A percentile compares a stretch with the other conserved stretches of the same genome.
These are phyloP conservation scores for Amphibolis antarctica DNA, from an alignment of 106 monocot genomes.

Conservation along the genomic window DNA sequence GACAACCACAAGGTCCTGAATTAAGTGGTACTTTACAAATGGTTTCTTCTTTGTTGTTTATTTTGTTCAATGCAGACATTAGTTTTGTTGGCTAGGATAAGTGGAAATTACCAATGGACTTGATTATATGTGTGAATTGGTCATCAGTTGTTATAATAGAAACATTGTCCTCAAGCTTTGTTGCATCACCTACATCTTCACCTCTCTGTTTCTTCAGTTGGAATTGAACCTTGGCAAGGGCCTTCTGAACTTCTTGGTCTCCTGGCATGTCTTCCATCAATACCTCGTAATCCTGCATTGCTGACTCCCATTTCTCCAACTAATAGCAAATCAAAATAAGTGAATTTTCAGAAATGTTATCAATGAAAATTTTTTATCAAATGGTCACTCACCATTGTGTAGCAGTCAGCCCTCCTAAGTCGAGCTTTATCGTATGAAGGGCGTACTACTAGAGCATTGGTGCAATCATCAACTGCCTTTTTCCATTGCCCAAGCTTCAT, in stretches of 20 bases:
- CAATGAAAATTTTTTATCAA: too few relatives aligned
- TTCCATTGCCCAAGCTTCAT: constrained; percentile 29
- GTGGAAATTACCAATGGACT: constrained; percentile 16
- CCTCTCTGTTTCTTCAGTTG: constrained; percentile 16
- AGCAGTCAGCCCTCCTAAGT: constrained; percentile 31
- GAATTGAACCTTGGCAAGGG: constrained; percentile 17
- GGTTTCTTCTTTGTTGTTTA: too few relatives aligned
- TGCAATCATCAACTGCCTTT: constrained; percentile 36
- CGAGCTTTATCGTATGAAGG: constrained; percentile 35
- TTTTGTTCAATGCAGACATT: too few relatives aligned
- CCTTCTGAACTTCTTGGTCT: constrained; percentile 30
- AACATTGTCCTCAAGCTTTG: background rate
- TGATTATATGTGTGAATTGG: constrained; percentile 11
- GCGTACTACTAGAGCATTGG: constrained; percentile 15
- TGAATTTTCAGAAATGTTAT: too few relatives aligned
- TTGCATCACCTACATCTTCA: background rate
- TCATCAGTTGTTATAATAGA: constrained; percentile 12
- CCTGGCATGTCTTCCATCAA: constrained; percentile 27
- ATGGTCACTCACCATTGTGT: constrained; percentile 16
- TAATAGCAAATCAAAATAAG: background rate
- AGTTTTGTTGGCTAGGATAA: too few relatives aligned
- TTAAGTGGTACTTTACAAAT: too few relatives aligned
- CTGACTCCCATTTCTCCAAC: constrained; percentile 40
- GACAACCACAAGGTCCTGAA: too few relatives aligned
- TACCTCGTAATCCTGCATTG: constrained; percentile 40